A percentile compares a stretch with the other conserved stretches of the same genome.
Evolutionary conservation across 2,329 filamentous ascomycete genomes (phyloP).

Genomic region (Hymenoscyphus albidus): DNA sequence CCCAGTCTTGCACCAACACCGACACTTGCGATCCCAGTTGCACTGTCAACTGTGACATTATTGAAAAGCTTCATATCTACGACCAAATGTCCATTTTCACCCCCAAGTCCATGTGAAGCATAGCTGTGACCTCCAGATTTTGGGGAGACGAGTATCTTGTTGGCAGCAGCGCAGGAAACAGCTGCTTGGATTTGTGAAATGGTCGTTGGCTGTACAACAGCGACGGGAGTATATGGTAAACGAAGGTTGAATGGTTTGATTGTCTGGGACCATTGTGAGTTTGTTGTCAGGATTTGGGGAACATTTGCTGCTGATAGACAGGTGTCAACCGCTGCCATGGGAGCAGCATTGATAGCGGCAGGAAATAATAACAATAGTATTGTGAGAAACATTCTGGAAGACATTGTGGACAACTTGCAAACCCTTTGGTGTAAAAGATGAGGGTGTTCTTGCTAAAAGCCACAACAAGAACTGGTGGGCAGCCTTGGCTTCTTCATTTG

Average conservation of each 20-base stretch:
- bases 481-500: not conserved
- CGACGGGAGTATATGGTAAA: conserved; percentile 20
- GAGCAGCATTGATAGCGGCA: conserved; percentile 6
- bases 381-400: conserved; percentile 1
- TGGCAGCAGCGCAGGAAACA: conserved; percentile 43
- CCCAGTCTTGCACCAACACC: conserved; percentile 43
- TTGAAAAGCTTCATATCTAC: conserved; percentile 53
- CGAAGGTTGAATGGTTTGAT: conserved; percentile 26
- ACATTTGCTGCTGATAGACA: conserved; percentile 19
- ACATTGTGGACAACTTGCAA: conserved; percentile 1
- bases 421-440: not conserved
- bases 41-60: conserved; percentile 47
- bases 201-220: conserved; percentile 15
- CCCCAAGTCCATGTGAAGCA: conserved; percentile 44
- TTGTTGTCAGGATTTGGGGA: conserved; percentile 15
- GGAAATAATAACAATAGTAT: conserved; percentile 11
- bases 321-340: conserved; percentile 12
- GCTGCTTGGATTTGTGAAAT: conserved; percentile 39
- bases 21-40: conserved; percentile 31
- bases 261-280: conserved; percentile 12
- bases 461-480: not conserved
- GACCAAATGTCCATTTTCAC: conserved; percentile 48
- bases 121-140: conserved; percentile 53
- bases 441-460: not conserved
- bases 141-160: conserved; percentile 45